Evolutionary conservation across 78 protist species (phyloP).

Genomic region (Dictyostelium brefeldianum): DNA sequence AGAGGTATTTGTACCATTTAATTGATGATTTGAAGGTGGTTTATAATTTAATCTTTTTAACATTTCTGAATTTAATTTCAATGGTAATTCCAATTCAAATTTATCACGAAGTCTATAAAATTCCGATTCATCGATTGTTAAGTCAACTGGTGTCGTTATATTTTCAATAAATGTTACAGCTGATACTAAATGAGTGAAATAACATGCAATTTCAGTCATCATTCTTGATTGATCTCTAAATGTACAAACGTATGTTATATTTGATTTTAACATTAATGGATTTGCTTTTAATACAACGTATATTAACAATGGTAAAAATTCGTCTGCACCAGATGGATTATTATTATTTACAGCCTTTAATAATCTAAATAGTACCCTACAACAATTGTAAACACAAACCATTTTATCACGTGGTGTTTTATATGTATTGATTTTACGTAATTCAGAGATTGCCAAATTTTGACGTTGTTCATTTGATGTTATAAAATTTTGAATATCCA

Average conservation of each 20-base stretch:
- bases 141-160: neutral
- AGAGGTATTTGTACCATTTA: neutral
- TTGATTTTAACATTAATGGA: slow-evolving; percentile 82
- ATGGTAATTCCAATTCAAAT: slow-evolving; percentile 52
- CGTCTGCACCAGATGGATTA: slow-evolving; percentile 90
- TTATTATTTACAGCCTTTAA: slow-evolving; percentile 5
- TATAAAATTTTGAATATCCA: slow-evolving; percentile 60
- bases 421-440: slow-evolving; percentile 80
- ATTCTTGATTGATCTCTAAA: slow-evolving; percentile 73
- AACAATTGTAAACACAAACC: slow-evolving; percentile 90
- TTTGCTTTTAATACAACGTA: slow-evolving; percentile 87
- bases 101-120: slow-evolving; percentile 38
- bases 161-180: slow-evolving; percentile 79
- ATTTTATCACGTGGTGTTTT: slow-evolving; percentile 92
- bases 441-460: slow-evolving; percentile 41
- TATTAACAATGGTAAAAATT: slow-evolving; percentile 90
- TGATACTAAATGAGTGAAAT: slow-evolving; percentile 84
- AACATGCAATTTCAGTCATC: slow-evolving; percentile 79
- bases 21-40: neutral
- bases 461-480: slow-evolving; percentile 20
- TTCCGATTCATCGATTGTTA: slow-evolving; percentile 40
- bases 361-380: slow-evolving; percentile 77
- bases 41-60: slow-evolving; percentile 55
- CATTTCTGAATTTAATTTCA: slow-evolving; percentile 37
- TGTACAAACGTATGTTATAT: slow-evolving; percentile 71